Evolutionary conservation across 176 grass and related monocot species (phyloP).

Genomic region (Eremochloa ophiuroides): DNA sequence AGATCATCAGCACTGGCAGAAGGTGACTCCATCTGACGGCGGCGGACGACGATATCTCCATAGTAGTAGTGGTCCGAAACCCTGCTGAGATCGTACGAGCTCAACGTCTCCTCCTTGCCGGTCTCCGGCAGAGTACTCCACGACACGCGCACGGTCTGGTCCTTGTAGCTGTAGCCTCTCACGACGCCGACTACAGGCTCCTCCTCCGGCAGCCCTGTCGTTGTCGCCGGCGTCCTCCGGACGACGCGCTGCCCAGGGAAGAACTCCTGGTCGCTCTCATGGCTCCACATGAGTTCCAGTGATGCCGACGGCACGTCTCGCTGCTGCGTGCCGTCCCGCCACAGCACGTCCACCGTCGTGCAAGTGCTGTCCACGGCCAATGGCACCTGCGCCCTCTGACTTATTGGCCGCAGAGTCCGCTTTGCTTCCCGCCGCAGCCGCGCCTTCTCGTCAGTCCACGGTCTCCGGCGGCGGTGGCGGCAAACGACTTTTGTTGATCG

Average conservation of each 20-base stretch:
- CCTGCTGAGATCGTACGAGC: background rate
- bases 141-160: background rate
- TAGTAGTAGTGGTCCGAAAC: too few relatives aligned
- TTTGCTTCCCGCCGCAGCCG: too few relatives aligned
- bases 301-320: background rate
- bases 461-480: too few relatives aligned
- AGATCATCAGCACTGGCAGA: background rate
- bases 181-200: background rate
- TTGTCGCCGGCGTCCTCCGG: background rate
- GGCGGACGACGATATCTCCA: background rate
- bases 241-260: background rate
- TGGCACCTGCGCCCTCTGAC: too few relatives aligned
- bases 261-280: too few relatives aligned
- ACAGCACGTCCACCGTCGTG: background rate
- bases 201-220: too few relatives aligned
- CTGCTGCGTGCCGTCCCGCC: conserved; percentile 3
- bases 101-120: background rate
- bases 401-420: too few relatives aligned
- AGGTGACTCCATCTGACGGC: too few relatives aligned
- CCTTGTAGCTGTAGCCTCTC: background rate
- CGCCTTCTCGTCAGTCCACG: too few relatives aligned
- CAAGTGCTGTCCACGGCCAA: background rate
- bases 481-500: too few relatives aligned
- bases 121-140: background rate
- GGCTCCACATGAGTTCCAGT: too few relatives aligned